Base-by-base conservation (phyloP, 2,329 filamentous ascomycete genomes). In the Aspergillus sp. region DNA sequence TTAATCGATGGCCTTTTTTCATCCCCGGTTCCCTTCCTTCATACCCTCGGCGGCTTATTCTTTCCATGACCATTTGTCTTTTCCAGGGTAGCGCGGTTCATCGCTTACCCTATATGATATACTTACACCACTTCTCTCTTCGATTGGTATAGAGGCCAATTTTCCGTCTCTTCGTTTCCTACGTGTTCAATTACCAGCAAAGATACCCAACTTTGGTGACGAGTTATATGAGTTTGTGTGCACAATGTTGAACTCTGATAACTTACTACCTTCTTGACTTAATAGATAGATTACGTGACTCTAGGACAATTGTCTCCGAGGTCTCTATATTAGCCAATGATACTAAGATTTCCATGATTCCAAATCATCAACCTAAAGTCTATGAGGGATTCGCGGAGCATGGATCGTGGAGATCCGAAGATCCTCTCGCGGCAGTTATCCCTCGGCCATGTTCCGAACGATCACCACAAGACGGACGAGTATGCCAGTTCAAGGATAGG, bases 1-100 rank as follows among this genome's bases (percentile, higher is more conserved):
- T 59, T 59, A 59, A 53, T 54, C 19, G 49, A 59, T 59, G 57
- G 19, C 49, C 56, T 25, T 7, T 38, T 41, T 41, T 41, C 34
- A 17, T 15, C 34, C 11, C 34, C 13, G 11, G 3, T 15, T 15
- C 15, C 34, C 5, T 41, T 15, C 34, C 34, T 41, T 41, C 11
- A 5, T 41, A 38, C 34, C 13, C 2, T 11, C 4, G 34, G 34
- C 34, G 11, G 34, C 25, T 28, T 28, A 4, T 7, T 28, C 25
- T 28, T 28, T 28, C 25, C 25, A 28, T 28, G 15, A 41, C 34
- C 1, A 41, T 41, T 5, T 15, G 9, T 17, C 15, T 13, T 3
- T 41, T 47, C n/a, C n/a, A 28, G 25, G 25, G 25, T 28, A 28
- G 25, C 4, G 25, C 25, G 25, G 25, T 28, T 28, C 25, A 7